Evolutionary conservation across 2,329 filamentous ascomycete genomes (phyloP).

Genomic region (Apiospora hydei): DNA sequence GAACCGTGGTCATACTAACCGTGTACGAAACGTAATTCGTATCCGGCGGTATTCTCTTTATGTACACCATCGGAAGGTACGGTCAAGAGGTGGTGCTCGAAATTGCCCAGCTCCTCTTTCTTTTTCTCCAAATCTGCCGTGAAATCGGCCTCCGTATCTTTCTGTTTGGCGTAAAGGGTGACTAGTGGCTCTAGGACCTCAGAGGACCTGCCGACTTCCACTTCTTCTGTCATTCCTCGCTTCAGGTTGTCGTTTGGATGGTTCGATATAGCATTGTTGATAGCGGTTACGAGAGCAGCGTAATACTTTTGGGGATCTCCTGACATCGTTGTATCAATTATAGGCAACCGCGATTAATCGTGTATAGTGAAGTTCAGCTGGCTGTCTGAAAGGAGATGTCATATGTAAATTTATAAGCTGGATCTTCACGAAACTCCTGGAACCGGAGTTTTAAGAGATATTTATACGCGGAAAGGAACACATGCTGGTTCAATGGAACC

Average conservation of each 20-base stretch:
- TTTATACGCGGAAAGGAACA: background rate
- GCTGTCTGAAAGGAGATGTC: background rate
- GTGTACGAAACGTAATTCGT: background rate
- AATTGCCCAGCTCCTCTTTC: background rate
- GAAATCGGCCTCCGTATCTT: background rate
- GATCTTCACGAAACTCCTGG: background rate
- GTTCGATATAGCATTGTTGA: background rate
- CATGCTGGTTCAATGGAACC: background rate
- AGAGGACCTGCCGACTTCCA: background rate
- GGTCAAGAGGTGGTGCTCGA: background rate
- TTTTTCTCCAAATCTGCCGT: background rate
- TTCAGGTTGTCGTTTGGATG: background rate
- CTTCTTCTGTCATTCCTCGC: background rate
- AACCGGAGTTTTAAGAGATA: background rate
- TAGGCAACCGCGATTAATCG: background rate
- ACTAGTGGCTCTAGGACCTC: background rate
- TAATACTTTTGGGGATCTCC: background rate
- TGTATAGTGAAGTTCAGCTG: background rate
- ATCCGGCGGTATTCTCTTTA: background rate
- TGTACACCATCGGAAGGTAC: background rate
- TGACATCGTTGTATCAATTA: background rate
- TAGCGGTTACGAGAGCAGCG: background rate
- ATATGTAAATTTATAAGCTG: background rate
- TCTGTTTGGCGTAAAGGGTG: background rate
- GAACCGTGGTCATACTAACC: too few species aligned